Percentiles rank a stretch among this genome's conserved stretches.
phyloP scores from a whole-genome alignment of 164 flowering plant species.

The Vitis labrusca region DNA sequence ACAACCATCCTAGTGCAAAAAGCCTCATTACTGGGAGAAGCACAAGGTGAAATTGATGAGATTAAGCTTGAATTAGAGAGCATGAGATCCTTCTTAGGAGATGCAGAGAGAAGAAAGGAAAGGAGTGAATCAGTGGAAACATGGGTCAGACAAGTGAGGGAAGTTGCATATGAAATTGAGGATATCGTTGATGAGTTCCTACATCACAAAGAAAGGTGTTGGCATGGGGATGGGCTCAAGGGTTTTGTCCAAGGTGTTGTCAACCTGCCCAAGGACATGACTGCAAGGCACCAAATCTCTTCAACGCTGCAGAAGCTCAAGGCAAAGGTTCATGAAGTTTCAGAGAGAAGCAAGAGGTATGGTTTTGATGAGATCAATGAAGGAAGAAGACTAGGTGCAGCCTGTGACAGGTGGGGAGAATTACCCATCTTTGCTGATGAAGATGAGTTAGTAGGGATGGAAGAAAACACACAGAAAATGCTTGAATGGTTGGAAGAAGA shows the following conservation, averaged over 20 bases:
- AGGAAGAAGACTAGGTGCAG: conserved; percentile 2
- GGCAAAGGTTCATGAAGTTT: conserved; percentile 20
- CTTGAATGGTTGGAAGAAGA: conserved; percentile 31
- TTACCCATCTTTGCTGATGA: conserved; percentile 29
- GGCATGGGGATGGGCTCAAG: conserved; percentile 4
- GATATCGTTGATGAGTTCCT: conserved; percentile 33
- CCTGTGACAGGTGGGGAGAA: conserved; percentile 17
- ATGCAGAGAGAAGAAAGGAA: conserved; percentile 34
- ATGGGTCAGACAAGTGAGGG: conserved; percentile 43
- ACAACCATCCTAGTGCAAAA: conserved; percentile 16
- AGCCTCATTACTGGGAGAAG: conserved; percentile 21
- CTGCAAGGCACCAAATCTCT: conserved; percentile 15
- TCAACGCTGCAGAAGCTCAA: conserved; percentile 26
- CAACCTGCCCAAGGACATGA: conserved; percentile 19
- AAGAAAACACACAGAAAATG: conserved; percentile 18
- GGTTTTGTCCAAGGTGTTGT: conserved; percentile 11
- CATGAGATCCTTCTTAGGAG: conserved; percentile 34
- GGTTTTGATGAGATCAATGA: conserved; percentile 10
- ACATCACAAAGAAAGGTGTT: conserved; percentile 8
- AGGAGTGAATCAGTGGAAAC: conserved; percentile 22
- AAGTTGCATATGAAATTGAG: conserved; percentile 32
- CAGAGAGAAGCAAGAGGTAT: conserved; percentile 35
- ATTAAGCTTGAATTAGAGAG: conserved; percentile 33
- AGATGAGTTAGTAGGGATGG: conserved; percentile 50
- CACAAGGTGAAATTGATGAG: conserved; percentile 23